Percentiles rank a stretch among this genome's conserved stretches.
Conservation (phyloP, 1,139 yeast genomes). For the Wickerhamomyces sp. region DNA sequence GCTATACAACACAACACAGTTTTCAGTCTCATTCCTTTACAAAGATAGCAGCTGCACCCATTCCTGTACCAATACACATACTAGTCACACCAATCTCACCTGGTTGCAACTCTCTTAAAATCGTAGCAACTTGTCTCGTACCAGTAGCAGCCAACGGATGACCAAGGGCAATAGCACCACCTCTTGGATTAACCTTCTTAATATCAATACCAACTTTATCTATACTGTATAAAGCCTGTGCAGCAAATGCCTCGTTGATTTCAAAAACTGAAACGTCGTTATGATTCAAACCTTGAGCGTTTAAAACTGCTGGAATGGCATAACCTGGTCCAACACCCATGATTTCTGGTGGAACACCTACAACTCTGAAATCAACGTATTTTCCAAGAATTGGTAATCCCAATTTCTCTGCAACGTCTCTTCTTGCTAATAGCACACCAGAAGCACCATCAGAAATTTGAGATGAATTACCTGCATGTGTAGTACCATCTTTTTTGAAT, state of each 20-base stretch:
- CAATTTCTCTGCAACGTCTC: slow-evolving; percentile 77
- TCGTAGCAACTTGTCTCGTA: slow-evolving; percentile 88
- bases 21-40: slow-evolving; percentile 63
- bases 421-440: slow-evolving; percentile 77
- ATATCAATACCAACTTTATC: slow-evolving; percentile 59
- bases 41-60: slow-evolving; percentile 93
- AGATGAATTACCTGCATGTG: slow-evolving; percentile 95
- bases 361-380: slow-evolving; percentile 51
- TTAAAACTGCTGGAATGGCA: slow-evolving; percentile 81
- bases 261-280: slow-evolving; percentile 74
- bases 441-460: slow-evolving; percentile 97
- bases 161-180: slow-evolving; percentile 96
- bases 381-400: slow-evolving; percentile 61
- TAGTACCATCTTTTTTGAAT: slow-evolving; percentile 75
- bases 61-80: slow-evolving; percentile 98
- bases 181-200: slow-evolving; percentile 79
- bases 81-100: slow-evolving; percentile 88
- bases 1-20: too few relatives aligned
- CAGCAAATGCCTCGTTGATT: slow-evolving; percentile 95
- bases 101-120: slow-evolving; percentile 69
- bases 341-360: slow-evolving; percentile 92
- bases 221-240: slow-evolving; percentile 81
- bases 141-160: slow-evolving; percentile 97
- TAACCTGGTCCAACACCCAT: slow-evolving; percentile 84
- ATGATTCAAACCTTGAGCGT: slow-evolving; percentile 55